A percentile compares a stretch with the other conserved stretches of the same genome.
phyloP scores from a whole-genome alignment of 192 early-diverging fungal species.

The Backusella parvicylindrica region DNA sequence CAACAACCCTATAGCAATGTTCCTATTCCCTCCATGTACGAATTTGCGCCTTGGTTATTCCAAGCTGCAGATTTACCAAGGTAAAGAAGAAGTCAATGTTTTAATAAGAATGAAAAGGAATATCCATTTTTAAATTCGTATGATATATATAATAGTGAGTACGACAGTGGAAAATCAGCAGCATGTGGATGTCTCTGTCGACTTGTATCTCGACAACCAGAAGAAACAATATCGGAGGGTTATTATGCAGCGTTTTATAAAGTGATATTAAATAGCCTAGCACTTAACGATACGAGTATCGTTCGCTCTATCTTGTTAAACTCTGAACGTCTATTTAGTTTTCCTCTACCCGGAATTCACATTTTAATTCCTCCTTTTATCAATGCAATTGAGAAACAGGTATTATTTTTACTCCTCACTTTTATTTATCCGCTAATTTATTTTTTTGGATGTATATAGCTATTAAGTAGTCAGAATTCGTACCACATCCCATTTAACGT shows the following conservation, averaged over 20 bases:
- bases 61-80: constrained; percentile 58
- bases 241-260: constrained; percentile 72
- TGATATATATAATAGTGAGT: constrained; percentile 42
- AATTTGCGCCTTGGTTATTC: constrained; percentile 77
- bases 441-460: constrained; percentile 10
- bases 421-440: background rate
- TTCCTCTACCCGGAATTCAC: constrained; percentile 65
- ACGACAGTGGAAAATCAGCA: constrained; percentile 53
- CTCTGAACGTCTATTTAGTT: constrained; percentile 63
- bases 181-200: constrained; percentile 72
- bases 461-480: constrained; percentile 29
- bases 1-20: constrained; percentile 54
- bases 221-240: constrained; percentile 54
- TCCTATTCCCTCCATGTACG: constrained; percentile 64
- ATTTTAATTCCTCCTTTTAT: constrained; percentile 66
- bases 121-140: background rate
- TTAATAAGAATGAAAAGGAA: background rate
- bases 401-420: constrained; percentile 21
- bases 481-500: constrained; percentile 39
- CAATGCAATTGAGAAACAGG: constrained; percentile 56
- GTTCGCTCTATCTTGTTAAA: constrained; percentile 66
- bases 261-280: constrained; percentile 59
- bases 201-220: constrained; percentile 71
- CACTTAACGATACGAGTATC: constrained; percentile 51
- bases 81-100: constrained; percentile 39